Evolutionary conservation across 192 early-diverging fungal species (phyloP), one percentile per base, ranked within the genome.

Genomic region (Dissophora globulifera): DNA sequence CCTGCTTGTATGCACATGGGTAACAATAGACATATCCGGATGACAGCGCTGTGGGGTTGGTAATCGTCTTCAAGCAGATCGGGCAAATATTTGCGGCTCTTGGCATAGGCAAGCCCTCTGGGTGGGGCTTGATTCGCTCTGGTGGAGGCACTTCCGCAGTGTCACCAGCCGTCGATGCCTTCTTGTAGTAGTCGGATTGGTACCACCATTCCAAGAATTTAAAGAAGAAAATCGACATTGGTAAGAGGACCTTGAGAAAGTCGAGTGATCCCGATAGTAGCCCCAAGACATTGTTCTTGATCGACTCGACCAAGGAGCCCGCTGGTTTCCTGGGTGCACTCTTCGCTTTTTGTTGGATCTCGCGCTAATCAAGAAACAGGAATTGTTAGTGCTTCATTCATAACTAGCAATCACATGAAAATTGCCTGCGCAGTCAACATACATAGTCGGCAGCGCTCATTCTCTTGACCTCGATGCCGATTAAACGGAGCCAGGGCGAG

Each of bases 201-300:
- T 95, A 93, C 95, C 95, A 98, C 96, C 96, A 98, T 79, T 97
- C 96, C 57, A 96, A 71, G 71, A 98, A 98, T 57, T 91, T 91
- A 82, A 91, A 96, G 72, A 94, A 92, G 81, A 98, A 96, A 19
- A 98, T 93, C 0, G 92, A 91, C 84, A 95, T 86, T 23, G 95
- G 96, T 53, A 98, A 78, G 16, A 91, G 58, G 2, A 89, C 86
- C 60, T 92, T 91, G 35, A 95, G 85, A 62, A 91, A 81, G 27
- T 94, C 89, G 20, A 97, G 79, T 2, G 85, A 69, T 29, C 85
- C 75, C 4, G 87, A 82, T 2, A 90, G 75, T 10, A 86, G 54
- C 33, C 59, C 42, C 0, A 79, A 25, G 4, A 76, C 64, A 8
- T 57, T 76, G 52, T 67, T 76, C 23, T 76, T 62, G 12, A 76